phyloP scores from a whole-genome alignment of 345 rosid species.

The Pistacia integerrima region DNA sequence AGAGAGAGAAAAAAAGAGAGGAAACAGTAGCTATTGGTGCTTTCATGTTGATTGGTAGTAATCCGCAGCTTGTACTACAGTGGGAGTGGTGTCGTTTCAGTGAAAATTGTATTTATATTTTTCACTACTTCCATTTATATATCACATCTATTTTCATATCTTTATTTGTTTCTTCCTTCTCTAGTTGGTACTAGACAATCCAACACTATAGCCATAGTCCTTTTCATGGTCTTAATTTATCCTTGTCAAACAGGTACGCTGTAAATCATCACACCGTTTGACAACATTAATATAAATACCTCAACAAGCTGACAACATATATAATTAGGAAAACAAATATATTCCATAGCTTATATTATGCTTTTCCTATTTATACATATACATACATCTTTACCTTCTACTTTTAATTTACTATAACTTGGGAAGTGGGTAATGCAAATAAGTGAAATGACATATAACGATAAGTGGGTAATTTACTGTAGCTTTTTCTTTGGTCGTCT shows the following conservation, averaged over 20 bases:
- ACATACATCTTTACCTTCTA: neutral
- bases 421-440: neutral
- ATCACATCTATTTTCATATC: neutral
- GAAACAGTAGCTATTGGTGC: constrained; percentile 17
- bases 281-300: neutral
- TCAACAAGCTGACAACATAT: neutral
- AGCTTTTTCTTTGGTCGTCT: constrained; percentile 2
- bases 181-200: neutral
- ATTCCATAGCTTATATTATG: neutral
- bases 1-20: constrained; percentile 11
- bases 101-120: constrained; percentile 16
- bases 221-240: neutral
- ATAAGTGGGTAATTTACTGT: too few species aligned
- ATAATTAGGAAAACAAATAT: neutral
- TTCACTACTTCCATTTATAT: neutral
- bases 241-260: neutral
- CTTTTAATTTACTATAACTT: neutral
- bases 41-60: constrained; percentile 23
- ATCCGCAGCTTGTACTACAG: constrained; percentile 19
- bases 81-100: constrained; percentile 10
- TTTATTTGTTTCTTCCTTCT: neutral
- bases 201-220: neutral
- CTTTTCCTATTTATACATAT: neutral
- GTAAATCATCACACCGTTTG: neutral
- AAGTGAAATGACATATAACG: neutral